Evolutionary conservation across 192 early-diverging fungal species (phyloP).

Genomic region (Podila epigama): DNA sequence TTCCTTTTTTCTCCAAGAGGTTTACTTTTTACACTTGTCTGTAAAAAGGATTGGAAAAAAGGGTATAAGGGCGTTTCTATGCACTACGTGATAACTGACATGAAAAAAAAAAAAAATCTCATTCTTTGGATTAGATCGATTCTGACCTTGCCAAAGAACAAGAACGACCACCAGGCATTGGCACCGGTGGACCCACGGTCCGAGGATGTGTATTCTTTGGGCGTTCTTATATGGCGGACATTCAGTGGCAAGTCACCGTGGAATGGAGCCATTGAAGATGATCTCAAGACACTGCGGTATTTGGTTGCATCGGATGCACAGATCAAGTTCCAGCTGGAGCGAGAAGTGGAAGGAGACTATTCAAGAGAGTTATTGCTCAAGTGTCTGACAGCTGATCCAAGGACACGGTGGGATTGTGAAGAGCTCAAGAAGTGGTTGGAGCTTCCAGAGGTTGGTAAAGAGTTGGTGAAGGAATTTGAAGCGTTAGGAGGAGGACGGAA

Average conservation of each 20-base stretch:
- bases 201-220: slow-evolving; percentile 65
- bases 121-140: slow-evolving; percentile 50
- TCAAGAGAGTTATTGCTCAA: slow-evolving; percentile 54
- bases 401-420: slow-evolving; percentile 51
- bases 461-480: slow-evolving; percentile 60
- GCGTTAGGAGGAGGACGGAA: slow-evolving; percentile 41
- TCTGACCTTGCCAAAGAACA: slow-evolving; percentile 59
- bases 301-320: slow-evolving; percentile 55
- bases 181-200: slow-evolving; percentile 57
- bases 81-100: too few species aligned
- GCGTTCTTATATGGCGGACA: slow-evolving; percentile 66
- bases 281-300: slow-evolving; percentile 60
- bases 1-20: too few species aligned
- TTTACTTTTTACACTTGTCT: too few species aligned
- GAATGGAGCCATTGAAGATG: slow-evolving; percentile 65
- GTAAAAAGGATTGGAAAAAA: too few species aligned
- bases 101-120: too few species aligned
- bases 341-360: slow-evolving; percentile 49
- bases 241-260: slow-evolving; percentile 68
- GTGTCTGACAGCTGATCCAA: slow-evolving; percentile 54
- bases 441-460: slow-evolving; percentile 43
- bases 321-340: slow-evolving; percentile 58
- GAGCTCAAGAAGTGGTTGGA: slow-evolving; percentile 58
- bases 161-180: slow-evolving; percentile 53
- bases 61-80: too few species aligned